Base-by-base conservation (phyloP, 129 eudicot genomes). In the Ambrosia trifida region DNA sequence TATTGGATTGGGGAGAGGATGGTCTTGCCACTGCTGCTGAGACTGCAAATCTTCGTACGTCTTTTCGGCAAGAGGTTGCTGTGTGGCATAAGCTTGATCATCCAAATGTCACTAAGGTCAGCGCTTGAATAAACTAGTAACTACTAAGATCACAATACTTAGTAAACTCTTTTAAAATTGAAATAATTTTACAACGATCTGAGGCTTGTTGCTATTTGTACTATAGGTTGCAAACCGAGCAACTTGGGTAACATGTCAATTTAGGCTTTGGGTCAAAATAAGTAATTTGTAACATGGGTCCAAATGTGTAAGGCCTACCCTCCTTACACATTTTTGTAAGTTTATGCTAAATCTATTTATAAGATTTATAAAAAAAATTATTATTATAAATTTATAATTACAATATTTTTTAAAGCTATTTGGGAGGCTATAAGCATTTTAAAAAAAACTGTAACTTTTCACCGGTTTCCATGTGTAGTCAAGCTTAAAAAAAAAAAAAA, bases 21-120 rank as follows among this genome's bases (percentile, higher is more conserved):
- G 96, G 96, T 69, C 86, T 92, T 70, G 84, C 95, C 53, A 92
- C 91, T 17, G 96, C 66, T 72, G 85, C 95, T 36, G 91, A 89
- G 77, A 83, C 83, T 19, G 88, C 88, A 62, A 74, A 87, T 83
- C 89, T 92, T 73, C 98, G 89, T 40, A 81, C 89, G 0, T 85
- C 96, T 54, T 92, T 92, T 68, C 82, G 77, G 49, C 91, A 86
- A 66, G 98, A 92, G 73, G 98, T 92, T 80, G 91, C 95, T 61
- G 96, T 92, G 72, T 92, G 98, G 98, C 91, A 92, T 74, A 92
- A 89, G 63, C 98, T 92, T 74, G 95, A 92, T 75, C 96, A 92
- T 78, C 96, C 95, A 28, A 92, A 92, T 86, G 98, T 92, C 68
- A 92, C 98, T 44, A 92, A 89, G 96, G 98, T 92, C 28, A 58